Evolutionary conservation across 2,329 filamentous ascomycete genomes (phyloP).

Genomic region (Cytospora piceae): DNA sequence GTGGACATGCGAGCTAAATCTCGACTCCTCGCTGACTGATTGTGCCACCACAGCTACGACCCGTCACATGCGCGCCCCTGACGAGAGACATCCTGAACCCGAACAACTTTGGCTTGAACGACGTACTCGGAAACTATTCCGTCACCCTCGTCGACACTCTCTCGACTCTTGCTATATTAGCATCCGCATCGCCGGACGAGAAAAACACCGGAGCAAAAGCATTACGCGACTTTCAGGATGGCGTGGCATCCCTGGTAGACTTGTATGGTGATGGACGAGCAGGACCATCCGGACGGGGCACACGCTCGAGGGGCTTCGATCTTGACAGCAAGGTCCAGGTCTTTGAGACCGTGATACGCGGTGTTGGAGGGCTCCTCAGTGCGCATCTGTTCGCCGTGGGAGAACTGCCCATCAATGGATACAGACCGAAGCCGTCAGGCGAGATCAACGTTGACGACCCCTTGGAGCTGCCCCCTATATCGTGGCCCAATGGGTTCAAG

Average conservation of each 20-base stretch:
- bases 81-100: slow-evolving; percentile 82
- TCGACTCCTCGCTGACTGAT: slow-evolving; percentile 18
- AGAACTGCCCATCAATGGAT: slow-evolving; percentile 83
- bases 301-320: slow-evolving; percentile 81
- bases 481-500: slow-evolving; percentile 75
- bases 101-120: slow-evolving; percentile 84
- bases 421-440: slow-evolving; percentile 55
- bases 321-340: slow-evolving; percentile 98
- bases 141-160: slow-evolving; percentile 93
- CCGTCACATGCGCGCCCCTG: slow-evolving; percentile 81
- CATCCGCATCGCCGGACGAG: slow-evolving; percentile 68
- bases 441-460: slow-evolving; percentile 40
- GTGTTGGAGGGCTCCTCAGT: slow-evolving; percentile 86
- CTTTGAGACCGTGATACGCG: slow-evolving; percentile 96
- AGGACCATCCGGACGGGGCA: slow-evolving; percentile 70
- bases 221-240: slow-evolving; percentile 76
- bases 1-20: not conserved
- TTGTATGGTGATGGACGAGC: slow-evolving; percentile 85
- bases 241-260: slow-evolving; percentile 73
- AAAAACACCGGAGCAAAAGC: slow-evolving; percentile 62
- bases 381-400: slow-evolving; percentile 92
- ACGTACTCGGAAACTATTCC: slow-evolving; percentile 96
- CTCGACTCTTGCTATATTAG: slow-evolving; percentile 89
- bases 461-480: slow-evolving; percentile 58
- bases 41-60: slow-evolving; percentile 65